A percentile compares a stretch with the other conserved stretches of the same genome.
These are phyloP conservation scores for Auricularia sp. DNA, from an alignment of 768 basidiomycete genomes.

Conservation along the genomic window DNA sequence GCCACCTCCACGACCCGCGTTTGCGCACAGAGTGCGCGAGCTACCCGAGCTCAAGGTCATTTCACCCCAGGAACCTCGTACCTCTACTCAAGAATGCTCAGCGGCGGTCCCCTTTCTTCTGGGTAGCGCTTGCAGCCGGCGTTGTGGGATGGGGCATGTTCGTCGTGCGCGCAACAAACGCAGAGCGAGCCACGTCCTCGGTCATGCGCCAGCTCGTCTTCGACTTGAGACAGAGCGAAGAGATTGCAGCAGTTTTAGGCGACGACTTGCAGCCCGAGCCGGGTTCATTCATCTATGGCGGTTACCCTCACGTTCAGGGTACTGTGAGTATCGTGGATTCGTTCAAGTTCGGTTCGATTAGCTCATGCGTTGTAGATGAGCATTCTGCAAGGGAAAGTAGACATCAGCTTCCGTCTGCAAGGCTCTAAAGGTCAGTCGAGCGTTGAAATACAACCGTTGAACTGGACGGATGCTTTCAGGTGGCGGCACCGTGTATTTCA, in stretches of 20 bases:
- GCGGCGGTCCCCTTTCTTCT: neutral
- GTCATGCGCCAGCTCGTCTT: slow-evolving; percentile 58
- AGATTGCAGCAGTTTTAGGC: slow-evolving; percentile 46
- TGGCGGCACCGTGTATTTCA: slow-evolving; percentile 72
- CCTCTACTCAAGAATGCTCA: neutral
- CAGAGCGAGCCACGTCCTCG: slow-evolving; percentile 68
- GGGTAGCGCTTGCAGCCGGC: slow-evolving; percentile 25
- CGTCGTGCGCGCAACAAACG: slow-evolving; percentile 59
- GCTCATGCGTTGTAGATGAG: slow-evolving; percentile 40
- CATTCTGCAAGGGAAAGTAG: slow-evolving; percentile 65
- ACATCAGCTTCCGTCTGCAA: slow-evolving; percentile 65
- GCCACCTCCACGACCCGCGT: neutral
- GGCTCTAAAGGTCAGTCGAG: slow-evolving; percentile 49
- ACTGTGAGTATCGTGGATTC: slow-evolving; percentile 34
- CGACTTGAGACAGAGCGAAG: slow-evolving; percentile 42
- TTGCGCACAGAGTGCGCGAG: neutral
- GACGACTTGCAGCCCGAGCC: slow-evolving; percentile 56
- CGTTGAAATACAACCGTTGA: neutral
- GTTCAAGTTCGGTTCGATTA: neutral
- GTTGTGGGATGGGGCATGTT: slow-evolving; percentile 58
- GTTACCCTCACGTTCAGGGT: slow-evolving; percentile 53
- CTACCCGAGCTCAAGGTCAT: neutral
- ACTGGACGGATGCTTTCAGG: slow-evolving; percentile 26
- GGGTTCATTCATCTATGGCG: slow-evolving; percentile 68
- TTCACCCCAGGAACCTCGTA: neutral